Evolutionary conservation across 495 filamentous ascomycete genomes (phyloP).

Genomic region (Chaetomium tenue): DNA sequence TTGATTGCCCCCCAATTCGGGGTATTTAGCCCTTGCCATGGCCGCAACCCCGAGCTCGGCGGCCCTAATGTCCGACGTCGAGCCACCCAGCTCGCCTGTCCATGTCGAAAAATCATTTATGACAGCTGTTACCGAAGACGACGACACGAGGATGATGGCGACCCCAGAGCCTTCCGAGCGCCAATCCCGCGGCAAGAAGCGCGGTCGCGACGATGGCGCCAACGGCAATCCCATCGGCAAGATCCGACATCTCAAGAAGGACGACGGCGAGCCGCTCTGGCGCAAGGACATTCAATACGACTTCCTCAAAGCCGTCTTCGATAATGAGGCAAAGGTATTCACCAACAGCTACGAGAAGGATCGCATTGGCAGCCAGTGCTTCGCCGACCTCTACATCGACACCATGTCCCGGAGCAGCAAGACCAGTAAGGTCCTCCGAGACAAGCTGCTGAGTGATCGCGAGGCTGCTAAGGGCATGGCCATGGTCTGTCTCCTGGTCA

Average conservation of each 20-base stretch:
- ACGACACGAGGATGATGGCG: constrained; percentile 35
- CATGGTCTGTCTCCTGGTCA: constrained; percentile 97
- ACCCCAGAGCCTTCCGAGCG: constrained; percentile 38
- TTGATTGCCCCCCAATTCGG: not conserved
- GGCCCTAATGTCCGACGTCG: constrained; percentile 34
- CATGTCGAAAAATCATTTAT: constrained; percentile 38
- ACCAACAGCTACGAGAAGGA: constrained; percentile 78
- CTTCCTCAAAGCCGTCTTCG: constrained; percentile 87
- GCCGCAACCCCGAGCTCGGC: constrained; percentile 36
- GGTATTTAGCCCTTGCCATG: constrained; percentile 28
- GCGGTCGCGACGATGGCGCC: constrained; percentile 36
- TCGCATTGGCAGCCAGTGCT: constrained; percentile 69
- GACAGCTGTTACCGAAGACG: constrained; percentile 37
- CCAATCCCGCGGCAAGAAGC: constrained; percentile 37
- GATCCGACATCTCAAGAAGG: constrained; percentile 93
- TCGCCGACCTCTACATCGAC: constrained; percentile 95
- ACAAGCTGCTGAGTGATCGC: constrained; percentile 91
- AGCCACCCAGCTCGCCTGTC: constrained; percentile 35
- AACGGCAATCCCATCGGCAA: constrained; percentile 67
- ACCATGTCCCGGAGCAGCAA: constrained; percentile 98
- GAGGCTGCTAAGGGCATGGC: constrained; percentile 95
- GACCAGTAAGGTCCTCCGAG: constrained; percentile 95
- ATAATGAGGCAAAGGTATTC: constrained; percentile 79
- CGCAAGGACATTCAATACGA: constrained; percentile 96
- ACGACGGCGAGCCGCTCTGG: constrained; percentile 95